Conservation (phyloP, 2,329 filamentous ascomycete species). For the Blastomyces emzantsi region DNA sequence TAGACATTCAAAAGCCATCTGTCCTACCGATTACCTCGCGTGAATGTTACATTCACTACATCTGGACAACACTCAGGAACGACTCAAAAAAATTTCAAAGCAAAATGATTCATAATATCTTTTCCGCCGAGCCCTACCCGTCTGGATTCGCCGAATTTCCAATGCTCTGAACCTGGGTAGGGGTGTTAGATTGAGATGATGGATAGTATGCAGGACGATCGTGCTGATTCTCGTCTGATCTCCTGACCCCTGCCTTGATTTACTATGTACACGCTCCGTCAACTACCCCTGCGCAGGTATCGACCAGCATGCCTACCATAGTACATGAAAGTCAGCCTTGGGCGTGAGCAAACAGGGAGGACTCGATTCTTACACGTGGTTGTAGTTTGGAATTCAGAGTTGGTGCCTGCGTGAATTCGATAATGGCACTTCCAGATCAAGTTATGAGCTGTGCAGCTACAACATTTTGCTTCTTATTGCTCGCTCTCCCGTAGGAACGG, state of each 20-base stretch:
- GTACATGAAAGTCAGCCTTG: neutral
- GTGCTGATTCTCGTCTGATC: constrained; percentile 1
- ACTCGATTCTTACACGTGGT: neutral
- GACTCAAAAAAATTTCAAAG: neutral
- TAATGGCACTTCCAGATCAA: neutral
- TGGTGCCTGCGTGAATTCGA: neutral
- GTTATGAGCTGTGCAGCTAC: neutral
- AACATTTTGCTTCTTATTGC: neutral
- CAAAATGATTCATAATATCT: neutral
- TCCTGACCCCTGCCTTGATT: neutral
- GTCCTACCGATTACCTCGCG: neutral
- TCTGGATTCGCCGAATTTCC: neutral
- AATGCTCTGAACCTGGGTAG: neutral
- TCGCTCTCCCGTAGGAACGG: neutral
- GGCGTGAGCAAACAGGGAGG: neutral
- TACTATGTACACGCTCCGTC: neutral
- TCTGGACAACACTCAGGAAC: neutral
- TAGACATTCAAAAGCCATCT: neutral
- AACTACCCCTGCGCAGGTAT: neutral
- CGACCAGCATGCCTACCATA: neutral
- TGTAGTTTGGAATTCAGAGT: neutral
- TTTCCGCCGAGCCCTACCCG: neutral
- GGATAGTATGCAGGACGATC: neutral
- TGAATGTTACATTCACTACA: neutral
- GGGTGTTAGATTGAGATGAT: neutral